Evolutionary conservation across 108 stramenopile species (phyloP).

Genomic region (Pelagomonas calceolata): DNA sequence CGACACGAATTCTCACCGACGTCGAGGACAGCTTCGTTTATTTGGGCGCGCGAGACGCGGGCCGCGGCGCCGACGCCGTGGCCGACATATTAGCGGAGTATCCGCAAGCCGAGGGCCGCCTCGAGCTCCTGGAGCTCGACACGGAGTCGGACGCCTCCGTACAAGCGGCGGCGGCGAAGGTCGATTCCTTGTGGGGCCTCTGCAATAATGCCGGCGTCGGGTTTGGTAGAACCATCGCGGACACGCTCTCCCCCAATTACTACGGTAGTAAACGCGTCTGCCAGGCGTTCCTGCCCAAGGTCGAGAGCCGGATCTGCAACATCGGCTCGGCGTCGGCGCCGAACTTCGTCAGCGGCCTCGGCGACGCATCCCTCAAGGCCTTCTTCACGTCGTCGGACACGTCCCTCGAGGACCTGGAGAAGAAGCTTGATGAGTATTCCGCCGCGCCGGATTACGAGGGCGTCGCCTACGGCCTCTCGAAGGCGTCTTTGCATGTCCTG

Average conservation of each 20-base stretch:
- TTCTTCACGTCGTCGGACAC: neutral
- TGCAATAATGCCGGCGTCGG: conserved; percentile 16
- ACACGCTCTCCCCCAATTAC: conserved; percentile 4
- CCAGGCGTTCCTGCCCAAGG: conserved; percentile 1
- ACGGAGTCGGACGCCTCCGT: neutral
- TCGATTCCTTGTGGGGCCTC: neutral
- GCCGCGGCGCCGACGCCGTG: neutral
- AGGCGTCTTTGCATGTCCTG: conserved; percentile 3
- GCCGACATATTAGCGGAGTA: neutral
- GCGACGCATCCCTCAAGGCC: neutral
- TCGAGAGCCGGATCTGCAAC: conserved; percentile 11
- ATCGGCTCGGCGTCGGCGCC: conserved; percentile 13
- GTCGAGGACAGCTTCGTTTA: neutral
- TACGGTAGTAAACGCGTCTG: neutral
- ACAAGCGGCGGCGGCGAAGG: neutral
- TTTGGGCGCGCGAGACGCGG: neutral
- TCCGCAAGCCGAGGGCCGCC: neutral
- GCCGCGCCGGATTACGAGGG: neutral
- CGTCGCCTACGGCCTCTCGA: conserved; percentile 8
- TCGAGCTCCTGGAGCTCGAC: neutral
- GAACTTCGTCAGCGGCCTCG: conserved; percentile 3
- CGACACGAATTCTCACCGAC: neutral
- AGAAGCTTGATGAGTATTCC: neutral
- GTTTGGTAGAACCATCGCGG: conserved; percentile 5
- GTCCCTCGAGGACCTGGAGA: neutral